These are phyloP conservation scores for Tremellales sp. DNA, from an alignment of 1,284 basidiomycete genomes.

Conservation along the genomic window DNA sequence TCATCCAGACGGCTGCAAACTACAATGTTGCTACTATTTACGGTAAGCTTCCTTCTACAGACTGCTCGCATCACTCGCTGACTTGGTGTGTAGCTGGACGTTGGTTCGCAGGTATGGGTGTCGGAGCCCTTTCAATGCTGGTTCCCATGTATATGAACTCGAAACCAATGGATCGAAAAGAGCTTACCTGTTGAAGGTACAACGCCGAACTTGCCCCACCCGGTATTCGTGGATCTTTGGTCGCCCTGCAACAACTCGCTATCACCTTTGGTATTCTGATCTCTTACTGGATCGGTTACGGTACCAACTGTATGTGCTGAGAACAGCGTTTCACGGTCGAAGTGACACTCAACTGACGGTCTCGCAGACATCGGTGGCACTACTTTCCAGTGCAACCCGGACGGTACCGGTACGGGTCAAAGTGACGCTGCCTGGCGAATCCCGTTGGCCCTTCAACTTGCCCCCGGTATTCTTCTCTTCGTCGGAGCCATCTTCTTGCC, in stretches of 20 bases:
- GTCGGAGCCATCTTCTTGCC: slow-evolving; percentile 50
- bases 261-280: slow-evolving; percentile 59
- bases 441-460: slow-evolving; percentile 68
- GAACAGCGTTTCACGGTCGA: background rate
- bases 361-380: slow-evolving; percentile 43
- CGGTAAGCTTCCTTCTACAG: slow-evolving; percentile 23
- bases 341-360: background rate
- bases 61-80: background rate
- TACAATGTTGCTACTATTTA: slow-evolving; percentile 36
- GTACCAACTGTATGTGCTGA: slow-evolving; percentile 59
- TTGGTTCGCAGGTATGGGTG: slow-evolving; percentile 44
- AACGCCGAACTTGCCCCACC: slow-evolving; percentile 73
- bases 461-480: slow-evolving; percentile 53
- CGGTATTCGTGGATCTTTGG: slow-evolving; percentile 74
- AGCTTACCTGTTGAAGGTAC: too few relatives aligned
- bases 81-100: slow-evolving; percentile 27
- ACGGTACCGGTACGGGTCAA: slow-evolving; percentile 28
- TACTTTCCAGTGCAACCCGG: slow-evolving; percentile 3
- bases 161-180: too few relatives aligned
- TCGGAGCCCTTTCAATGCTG: slow-evolving; percentile 46
- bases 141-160: too few relatives aligned
- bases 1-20: slow-evolving; percentile 39
- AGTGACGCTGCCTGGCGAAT: slow-evolving; percentile 67
- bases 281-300: slow-evolving; percentile 71
- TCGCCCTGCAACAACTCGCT: slow-evolving; percentile 74